Evolutionary conservation across 352 stramenopile species (phyloP).

Genomic region (Phytophthora palmivora): DNA sequence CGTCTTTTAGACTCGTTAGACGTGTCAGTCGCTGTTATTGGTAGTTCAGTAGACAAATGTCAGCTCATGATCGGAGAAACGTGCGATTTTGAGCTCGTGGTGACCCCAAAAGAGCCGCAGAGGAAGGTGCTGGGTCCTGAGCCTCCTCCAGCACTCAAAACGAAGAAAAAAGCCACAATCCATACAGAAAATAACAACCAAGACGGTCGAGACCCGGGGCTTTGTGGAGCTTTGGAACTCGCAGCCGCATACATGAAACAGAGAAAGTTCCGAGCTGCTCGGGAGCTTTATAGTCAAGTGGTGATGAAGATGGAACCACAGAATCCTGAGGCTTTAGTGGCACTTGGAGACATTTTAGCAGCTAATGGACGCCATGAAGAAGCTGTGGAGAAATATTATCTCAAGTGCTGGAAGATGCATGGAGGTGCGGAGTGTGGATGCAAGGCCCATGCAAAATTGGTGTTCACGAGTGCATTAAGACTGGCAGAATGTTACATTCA

Average conservation of each 20-base stretch:
- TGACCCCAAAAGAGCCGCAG: slow-evolving; percentile 28
- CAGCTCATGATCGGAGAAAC: slow-evolving; percentile 6
- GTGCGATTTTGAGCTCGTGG: slow-evolving; percentile 52
- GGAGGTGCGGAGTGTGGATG: slow-evolving; percentile 5
- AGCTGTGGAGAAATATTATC: slow-evolving; percentile 50
- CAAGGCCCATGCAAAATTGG: slow-evolving; percentile 41
- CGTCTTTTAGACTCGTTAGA: slow-evolving; percentile 31
- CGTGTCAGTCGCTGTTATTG: slow-evolving; percentile 21
- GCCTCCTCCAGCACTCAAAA: slow-evolving; percentile 2
- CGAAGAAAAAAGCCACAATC: slow-evolving; percentile 7
- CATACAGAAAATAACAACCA: slow-evolving; percentile 10
- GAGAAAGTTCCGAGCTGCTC: slow-evolving; percentile 52
- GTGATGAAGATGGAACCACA: slow-evolving; percentile 45
- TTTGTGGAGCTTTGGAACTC: slow-evolving; percentile 43
- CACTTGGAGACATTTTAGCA: slow-evolving; percentile 59
- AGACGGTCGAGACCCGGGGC: slow-evolving; percentile 26
- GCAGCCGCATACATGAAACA: slow-evolving; percentile 53
- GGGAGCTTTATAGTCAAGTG: slow-evolving; percentile 55
- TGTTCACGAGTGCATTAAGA: slow-evolving; percentile 51
- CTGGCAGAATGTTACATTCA: slow-evolving; percentile 58
- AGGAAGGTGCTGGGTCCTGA: slow-evolving; percentile 11
- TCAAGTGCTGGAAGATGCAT: slow-evolving; percentile 51
- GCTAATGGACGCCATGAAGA: slow-evolving; percentile 48
- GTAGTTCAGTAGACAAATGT: neutral
- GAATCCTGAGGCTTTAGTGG: slow-evolving; percentile 58